Percentiles rank a stretch among this genome's conserved stretches.
Evolutionary conservation across 2,329 filamentous ascomycete genomes (phyloP).

Genomic region (Scytalidium lignicola): DNA sequence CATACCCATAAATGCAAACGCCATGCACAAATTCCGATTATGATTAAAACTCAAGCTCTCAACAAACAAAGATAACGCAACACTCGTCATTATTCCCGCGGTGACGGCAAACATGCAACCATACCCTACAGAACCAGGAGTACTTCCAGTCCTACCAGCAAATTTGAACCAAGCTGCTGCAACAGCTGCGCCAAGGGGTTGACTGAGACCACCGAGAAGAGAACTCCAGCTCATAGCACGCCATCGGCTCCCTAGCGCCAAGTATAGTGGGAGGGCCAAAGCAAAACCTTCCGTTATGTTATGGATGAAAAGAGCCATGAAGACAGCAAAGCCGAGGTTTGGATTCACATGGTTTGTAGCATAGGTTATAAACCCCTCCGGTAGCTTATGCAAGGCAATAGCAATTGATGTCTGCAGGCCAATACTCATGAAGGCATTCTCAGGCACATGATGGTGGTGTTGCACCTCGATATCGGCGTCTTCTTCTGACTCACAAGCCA

Average conservation of each 20-base stretch:
- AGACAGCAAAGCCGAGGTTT: slow-evolving; percentile 80
- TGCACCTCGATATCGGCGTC: slow-evolving; percentile 22
- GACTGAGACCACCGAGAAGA: slow-evolving; percentile 77
- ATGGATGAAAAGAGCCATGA: slow-evolving; percentile 93
- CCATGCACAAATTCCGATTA: slow-evolving; percentile 69
- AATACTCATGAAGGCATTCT: slow-evolving; percentile 89
- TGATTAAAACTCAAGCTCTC: slow-evolving; percentile 82
- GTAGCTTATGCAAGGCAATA: slow-evolving; percentile 93
- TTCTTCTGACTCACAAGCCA: slow-evolving; percentile 9
- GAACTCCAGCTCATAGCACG: slow-evolving; percentile 83
- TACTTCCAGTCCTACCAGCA: slow-evolving; percentile 47
- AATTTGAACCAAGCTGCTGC: slow-evolving; percentile 84
- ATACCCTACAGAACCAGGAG: slow-evolving; percentile 56
- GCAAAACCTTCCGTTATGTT: slow-evolving; percentile 98
- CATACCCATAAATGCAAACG: slow-evolving; percentile 84
- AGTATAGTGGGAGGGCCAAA: slow-evolving; percentile 86
- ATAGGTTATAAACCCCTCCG: slow-evolving; percentile 83
- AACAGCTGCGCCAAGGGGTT: slow-evolving; percentile 78
- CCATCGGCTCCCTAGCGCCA: slow-evolving; percentile 75
- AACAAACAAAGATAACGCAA: slow-evolving; percentile 82
- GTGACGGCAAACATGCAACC: slow-evolving; percentile 83
- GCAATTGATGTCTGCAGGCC: slow-evolving; percentile 95
- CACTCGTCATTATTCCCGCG: slow-evolving; percentile 91
- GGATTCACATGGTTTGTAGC: slow-evolving; percentile 97
- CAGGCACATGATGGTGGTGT: slow-evolving; percentile 92